Evolutionary conservation across 805 yeast genomes (phyloP), one percentile per base, ranked within the genome.

Genomic region (Metschnikowia continentalis): DNA sequence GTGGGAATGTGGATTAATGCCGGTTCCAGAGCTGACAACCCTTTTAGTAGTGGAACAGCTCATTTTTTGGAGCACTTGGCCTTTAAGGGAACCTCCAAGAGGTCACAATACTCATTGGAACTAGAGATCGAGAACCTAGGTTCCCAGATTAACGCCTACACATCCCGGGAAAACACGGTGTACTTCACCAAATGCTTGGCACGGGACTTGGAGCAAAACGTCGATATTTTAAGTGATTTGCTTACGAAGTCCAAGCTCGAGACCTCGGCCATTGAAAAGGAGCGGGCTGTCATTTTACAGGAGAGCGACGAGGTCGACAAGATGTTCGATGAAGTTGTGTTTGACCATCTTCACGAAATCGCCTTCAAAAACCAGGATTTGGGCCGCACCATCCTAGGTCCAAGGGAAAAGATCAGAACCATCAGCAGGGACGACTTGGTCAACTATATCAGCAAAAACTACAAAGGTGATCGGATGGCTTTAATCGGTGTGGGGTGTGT

Each of bases 1-100:
- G 97, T 94, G 13, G 99, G 98, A 2, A 92, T 94, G 49, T 95
- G 97, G 92, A 90, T 94, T 54, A 97, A 94, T 70, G 97, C 99
- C 38, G 99, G 99, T 2, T 91, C 97, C 3, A 79, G 99, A 55
- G 98, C 98, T 3, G 99, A 94, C 70, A 86, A 83, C 61, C 82
- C 88, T 62, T 78, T 78, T 63, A 90, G 90, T 60, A 77, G 82
- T 47, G 99, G 99, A 44, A 91, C 98, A 6, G 99, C 99, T 0
- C 99, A 94, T 71, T 94, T 94, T 66, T 73, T 94, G 51, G 99
- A 94, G 70, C 99, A 94, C 70, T 76, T 94, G 63, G 96, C 98
- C 8, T 94, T 94, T 76, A 94, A 94, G 67, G 99, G 99, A 22
- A 94, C 99, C 13, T 69, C 77, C 48, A 78, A 77, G 50, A 80